Evolutionary conservation across 2,329 filamentous ascomycete species (phyloP).

Genomic region (Colletotrichum sidae): DNA sequence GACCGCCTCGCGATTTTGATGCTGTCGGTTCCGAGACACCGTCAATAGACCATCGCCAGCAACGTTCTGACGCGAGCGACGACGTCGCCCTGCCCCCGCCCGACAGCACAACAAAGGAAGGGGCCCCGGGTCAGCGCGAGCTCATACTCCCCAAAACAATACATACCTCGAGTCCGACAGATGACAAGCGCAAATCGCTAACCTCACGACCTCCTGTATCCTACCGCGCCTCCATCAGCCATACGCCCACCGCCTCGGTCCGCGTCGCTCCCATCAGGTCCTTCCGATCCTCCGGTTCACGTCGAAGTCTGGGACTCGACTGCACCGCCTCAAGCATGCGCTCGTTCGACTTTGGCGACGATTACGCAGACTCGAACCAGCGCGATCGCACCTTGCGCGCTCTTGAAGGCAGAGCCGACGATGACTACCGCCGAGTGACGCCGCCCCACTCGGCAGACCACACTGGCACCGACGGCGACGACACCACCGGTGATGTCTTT

Average conservation of each 20-base stretch:
- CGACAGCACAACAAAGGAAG: slow-evolving; percentile 49
- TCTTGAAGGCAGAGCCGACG: slow-evolving; percentile 59
- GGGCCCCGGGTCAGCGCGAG: slow-evolving; percentile 58
- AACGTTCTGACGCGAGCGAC: slow-evolving; percentile 44
- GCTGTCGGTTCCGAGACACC: slow-evolving; percentile 47
- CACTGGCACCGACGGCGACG: slow-evolving; percentile 55
- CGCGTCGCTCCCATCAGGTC: slow-evolving; percentile 66
- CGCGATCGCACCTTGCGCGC: slow-evolving; percentile 63
- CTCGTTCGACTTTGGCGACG: slow-evolving; percentile 57
- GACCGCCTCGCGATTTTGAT: slow-evolving; percentile 51
- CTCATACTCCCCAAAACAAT: slow-evolving; percentile 59
- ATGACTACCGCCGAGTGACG: slow-evolving; percentile 53
- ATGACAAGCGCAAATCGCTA: slow-evolving; percentile 59
- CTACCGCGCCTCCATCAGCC: slow-evolving; percentile 55
- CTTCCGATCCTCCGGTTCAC: slow-evolving; percentile 68
- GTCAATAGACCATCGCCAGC: slow-evolving; percentile 47
- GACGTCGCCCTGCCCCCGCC: slow-evolving; percentile 39
- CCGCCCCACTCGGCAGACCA: slow-evolving; percentile 52
- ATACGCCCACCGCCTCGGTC: slow-evolving; percentile 47
- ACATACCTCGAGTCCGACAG: slow-evolving; percentile 50
- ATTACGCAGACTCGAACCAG: slow-evolving; percentile 55
- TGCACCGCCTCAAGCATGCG: slow-evolving; percentile 59
- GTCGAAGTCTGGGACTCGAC: slow-evolving; percentile 65
- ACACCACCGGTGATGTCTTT: slow-evolving; percentile 67
- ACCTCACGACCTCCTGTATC: slow-evolving; percentile 61